Base-by-base conservation (phyloP, 2,329 filamentous ascomycete species). In the Sporothrix phasma region DNA sequence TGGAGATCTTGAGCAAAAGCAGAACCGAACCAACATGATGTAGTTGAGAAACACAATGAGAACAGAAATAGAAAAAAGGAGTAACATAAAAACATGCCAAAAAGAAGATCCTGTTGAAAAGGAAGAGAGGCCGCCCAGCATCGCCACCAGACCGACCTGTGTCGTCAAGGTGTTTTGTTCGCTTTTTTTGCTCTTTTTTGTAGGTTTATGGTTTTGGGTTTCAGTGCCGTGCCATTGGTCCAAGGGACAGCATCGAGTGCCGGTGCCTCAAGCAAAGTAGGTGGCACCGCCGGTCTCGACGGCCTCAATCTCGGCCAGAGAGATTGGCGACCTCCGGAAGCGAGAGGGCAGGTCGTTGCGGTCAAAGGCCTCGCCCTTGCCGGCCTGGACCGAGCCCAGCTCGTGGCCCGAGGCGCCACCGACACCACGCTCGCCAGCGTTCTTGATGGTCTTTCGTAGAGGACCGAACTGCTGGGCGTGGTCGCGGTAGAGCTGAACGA, bases 261-360 rank as follows among this genome's bases (percentile, higher is more conserved):
- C 54, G 19, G 6, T 11, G n/a, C 22, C 56, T 45, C 39, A 59
- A 31, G 56, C 56, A 29, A 81, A 76, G 64, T 81, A 73, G 41
- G 81, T 77, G 39, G 93, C 94, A 64, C 94, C 94, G 63, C 92
- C 94, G 64, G 90, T 94, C 84, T 97, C 92, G 72, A 99, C 84
- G 24, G 92, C 92, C 76, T 97, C 94, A 66, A 99, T 99, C 83
- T 99, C 94, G 49, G 87, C 86, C 70, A 87, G 77, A 43, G 84
- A 87, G 77, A 92, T 89, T 13, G 85, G 83, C 58, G 84, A 79
- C 68, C 91, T 84, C 72, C 87, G 85, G 84, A 97, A 99, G 71
- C 93, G 85, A 67, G 80, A 74, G 19, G 94, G 93, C 26, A 99
- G 86, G 78, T 99, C 89, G 70, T 85, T 89, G 70, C 92, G 86